Percentiles rank a stretch among this genome's conserved stretches.
Conservation (phyloP, 2,329 filamentous ascomycete species). For the Fusarium robinianum region DNA sequence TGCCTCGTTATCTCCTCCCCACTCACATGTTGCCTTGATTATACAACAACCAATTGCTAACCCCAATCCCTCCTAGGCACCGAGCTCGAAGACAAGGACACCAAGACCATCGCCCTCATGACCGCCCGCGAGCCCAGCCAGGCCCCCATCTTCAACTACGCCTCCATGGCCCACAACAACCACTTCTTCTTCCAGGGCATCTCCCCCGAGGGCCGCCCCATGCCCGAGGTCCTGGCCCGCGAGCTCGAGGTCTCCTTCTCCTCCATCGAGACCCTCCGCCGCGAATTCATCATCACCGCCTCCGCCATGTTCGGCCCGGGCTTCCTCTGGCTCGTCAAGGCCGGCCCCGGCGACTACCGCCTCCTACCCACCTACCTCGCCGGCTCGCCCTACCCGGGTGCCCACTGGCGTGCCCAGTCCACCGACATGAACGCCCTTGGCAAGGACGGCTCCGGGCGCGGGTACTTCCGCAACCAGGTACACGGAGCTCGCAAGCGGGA, state of each 20-base stretch:
- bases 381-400: constrained; percentile 83
- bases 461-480: constrained; percentile 47
- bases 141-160: constrained; percentile 90
- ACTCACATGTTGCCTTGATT: background rate
- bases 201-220: constrained; percentile 50
- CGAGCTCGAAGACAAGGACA: constrained; percentile 62
- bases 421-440: constrained; percentile 71
- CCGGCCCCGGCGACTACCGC: constrained; percentile 55
- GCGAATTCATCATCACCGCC: constrained; percentile 80
- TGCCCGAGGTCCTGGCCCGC: constrained; percentile 59
- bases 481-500: constrained; percentile 37
- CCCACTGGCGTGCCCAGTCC: constrained; percentile 75
- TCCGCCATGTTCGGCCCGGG: constrained; percentile 94
- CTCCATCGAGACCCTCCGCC: constrained; percentile 78
- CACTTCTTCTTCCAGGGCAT: constrained; percentile 74
- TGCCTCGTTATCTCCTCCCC: constrained; percentile 1
- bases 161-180: constrained; percentile 95
- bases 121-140: constrained; percentile 77
- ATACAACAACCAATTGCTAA: constrained; percentile 10
- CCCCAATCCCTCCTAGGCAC: constrained; percentile 56
- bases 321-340: constrained; percentile 91
- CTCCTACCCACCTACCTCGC: constrained; percentile 90
- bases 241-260: constrained; percentile 75
- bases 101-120: constrained; percentile 71
- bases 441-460: constrained; percentile 43